Base-by-base conservation (phyloP, 371 early-diverging fungal species). In the Ordospora pajunii region DNA sequence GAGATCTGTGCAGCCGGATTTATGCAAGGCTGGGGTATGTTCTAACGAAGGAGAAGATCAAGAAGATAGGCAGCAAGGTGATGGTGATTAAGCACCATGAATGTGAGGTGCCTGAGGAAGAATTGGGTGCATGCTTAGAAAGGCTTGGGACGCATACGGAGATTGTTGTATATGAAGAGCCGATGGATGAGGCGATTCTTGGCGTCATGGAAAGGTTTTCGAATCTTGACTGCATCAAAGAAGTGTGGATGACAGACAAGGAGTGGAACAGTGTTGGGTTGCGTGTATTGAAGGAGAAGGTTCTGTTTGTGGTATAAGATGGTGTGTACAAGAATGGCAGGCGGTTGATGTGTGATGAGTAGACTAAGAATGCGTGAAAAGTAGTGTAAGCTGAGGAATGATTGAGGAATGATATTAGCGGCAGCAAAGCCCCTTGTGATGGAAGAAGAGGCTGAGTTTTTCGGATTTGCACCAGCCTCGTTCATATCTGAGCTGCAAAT, bases 211-310 rank as follows among this genome's bases (percentile, higher is more conserved):
- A 45, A 58, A 65, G 76, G 14, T 79, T 85, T 63, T 63, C 51
- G 8, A 74, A 71, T 17, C 69, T 84, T 3, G 85, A 85, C 50
- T 51, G 67, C n/a, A 27, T 77, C 0, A 82, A 80, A 46, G 85
- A 85, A 37, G 43, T 78, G 12, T 84, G 84, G 84, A 71, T 85
- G n/a, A 79, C 82, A 43, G 84, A 85, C 63, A 75, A 80, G 42
- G 84, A 85, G 48, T 85, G 85, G 85, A 40, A 68, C 46, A 51
- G 43, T 37, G 72, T 68, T 14, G 70, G 84, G 23, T 52, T 85
- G 11, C 78, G 85, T 46, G 50, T 80, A 17, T 70, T 85, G 42
- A 85, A 82, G 70, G 85, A 85, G 50, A 85, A 85, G 67, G 74
- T 85, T 17, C 66, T 85, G 17, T 85, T 85, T 77, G 52, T 73